Evolutionary conservation across 1,284 basidiomycete species (phyloP), one percentile per base, ranked within the genome.

Genomic region (Austroboletus novae-zelandiae): DNA sequence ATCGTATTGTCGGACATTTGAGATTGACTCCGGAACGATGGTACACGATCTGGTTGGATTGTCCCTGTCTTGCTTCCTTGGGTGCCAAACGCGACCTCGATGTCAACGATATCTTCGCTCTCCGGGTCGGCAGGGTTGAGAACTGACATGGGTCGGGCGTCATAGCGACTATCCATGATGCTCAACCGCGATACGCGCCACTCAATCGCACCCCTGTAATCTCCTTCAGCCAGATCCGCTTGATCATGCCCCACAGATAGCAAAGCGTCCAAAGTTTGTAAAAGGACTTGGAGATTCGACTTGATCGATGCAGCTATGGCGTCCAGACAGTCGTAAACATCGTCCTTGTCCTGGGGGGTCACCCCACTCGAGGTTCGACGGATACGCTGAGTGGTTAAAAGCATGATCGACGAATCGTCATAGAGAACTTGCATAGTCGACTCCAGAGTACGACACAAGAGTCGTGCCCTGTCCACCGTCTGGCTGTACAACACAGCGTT

Each of bases 111-210:
- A 52, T 86, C 85, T 52, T 81, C 81, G 37, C 70, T 75, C 50
- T 70, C 72, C 18, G 63, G 60, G 30, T 68, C 72, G 11, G 73
- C 72, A 7, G 66, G 67, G 43, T 72, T 67, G 44, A 66, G 61
- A 15, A 64, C 62, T 35, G 71, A 70, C 61, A 69, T 65, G 17
- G 67, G 67, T 15, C 71, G 71, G 32, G 62, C 68, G 29, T 73
- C 73, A 45, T 80, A 72, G 39, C 75, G 72, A 47, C 70, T 72
- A 51, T 78, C 76, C 55, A 81, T 76, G 54, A 79, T 71, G 60
- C 84, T 85, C 48, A 86, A 68, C 13, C 84, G 80, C 14, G 85
- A 86, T 69, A 82, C 78, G 25, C 86, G 76, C 81, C 84, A 81
- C 50, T 86, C 83, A 48, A 89, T 88, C 3, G 86, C 86, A 6